phyloP scores from a whole-genome alignment of 164 flowering plant species.

The Warburgia ugandensis region DNA sequence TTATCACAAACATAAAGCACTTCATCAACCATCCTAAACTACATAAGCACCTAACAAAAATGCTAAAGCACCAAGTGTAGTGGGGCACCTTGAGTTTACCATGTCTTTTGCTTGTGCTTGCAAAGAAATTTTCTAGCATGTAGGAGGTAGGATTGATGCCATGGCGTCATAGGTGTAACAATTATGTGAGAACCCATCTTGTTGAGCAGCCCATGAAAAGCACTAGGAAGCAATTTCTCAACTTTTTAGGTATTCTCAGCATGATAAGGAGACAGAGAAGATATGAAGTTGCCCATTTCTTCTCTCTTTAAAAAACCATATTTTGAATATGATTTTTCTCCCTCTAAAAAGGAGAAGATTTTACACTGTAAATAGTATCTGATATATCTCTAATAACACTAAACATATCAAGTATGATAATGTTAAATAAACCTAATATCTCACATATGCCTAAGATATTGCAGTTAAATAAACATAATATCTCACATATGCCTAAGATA shows the following conservation, averaged over 20 bases:
- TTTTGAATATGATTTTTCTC: too few species aligned
- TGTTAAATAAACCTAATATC: too few species aligned
- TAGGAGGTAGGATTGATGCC: conserved; percentile 60
- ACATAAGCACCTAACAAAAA: conserved; percentile 74
- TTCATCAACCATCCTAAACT: conserved; percentile 45
- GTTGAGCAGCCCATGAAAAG: conserved; percentile 68
- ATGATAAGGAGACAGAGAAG: too few species aligned
- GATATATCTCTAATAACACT: too few species aligned
- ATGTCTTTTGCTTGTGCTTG: conserved; percentile 32
- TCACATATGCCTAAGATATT: too few species aligned
- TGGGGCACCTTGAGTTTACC: conserved; percentile 28
- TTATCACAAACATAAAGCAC: conserved; percentile 57
- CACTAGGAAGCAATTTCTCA: conserved; percentile 52
- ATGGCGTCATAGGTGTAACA: conserved; percentile 71
- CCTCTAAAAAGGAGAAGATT: too few species aligned
- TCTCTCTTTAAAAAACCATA: too few species aligned
- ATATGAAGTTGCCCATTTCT: background rate
- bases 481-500: too few species aligned
- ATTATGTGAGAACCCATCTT: conserved; percentile 45
- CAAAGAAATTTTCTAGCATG: conserved; percentile 46
- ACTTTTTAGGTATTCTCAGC: conserved; percentile 29
- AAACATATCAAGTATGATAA: too few species aligned
- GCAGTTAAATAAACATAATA: too few species aligned
- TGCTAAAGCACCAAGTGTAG: conserved; percentile 73
- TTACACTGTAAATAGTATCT: too few species aligned